These are phyloP conservation scores for Thalassiosira oceanica DNA, from an alignment of 352 stramenopile genomes.

Conservation along the genomic window DNA sequence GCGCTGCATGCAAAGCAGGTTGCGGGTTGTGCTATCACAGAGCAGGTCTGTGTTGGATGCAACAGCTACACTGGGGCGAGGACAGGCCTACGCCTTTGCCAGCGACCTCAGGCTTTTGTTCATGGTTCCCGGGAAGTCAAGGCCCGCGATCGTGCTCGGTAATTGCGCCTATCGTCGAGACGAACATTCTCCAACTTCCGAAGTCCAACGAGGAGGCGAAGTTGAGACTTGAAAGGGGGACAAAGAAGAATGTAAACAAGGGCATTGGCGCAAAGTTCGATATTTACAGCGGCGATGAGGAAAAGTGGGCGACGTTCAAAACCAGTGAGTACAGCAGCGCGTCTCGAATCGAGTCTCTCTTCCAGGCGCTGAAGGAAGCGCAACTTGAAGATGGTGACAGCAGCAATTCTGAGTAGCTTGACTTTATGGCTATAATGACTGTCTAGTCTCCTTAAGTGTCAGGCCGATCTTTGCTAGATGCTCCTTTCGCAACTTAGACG, in stretches of 20 bases:
- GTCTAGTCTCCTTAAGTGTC: not conserved
- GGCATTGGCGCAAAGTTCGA: constrained; percentile 13
- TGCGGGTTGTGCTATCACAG: constrained; percentile 23
- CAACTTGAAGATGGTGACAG: not conserved
- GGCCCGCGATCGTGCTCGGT: not conserved
- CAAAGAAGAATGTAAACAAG: constrained; percentile 9
- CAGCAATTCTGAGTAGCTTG: not conserved
- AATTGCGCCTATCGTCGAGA: not conserved
- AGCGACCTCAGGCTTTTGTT: constrained; percentile 10
- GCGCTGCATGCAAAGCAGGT: constrained; percentile 20
- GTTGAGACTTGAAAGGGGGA: not conserved
- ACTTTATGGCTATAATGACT: not conserved
- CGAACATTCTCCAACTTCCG: not conserved
- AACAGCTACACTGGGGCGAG: constrained; percentile 29
- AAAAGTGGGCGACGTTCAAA: constrained; percentile 1
- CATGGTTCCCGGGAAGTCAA: constrained; percentile 1
- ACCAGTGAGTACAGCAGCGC: not conserved
- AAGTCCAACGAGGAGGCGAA: constrained; percentile 16
- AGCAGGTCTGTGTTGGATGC: constrained; percentile 17
- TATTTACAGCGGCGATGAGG: constrained; percentile 3
- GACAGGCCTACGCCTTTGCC: constrained; percentile 17
- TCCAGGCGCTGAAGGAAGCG: not conserved
- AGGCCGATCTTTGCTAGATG: not conserved
- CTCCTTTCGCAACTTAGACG: constrained; percentile 6
- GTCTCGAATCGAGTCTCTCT: not conserved